A percentile compares a stretch with the other conserved stretches of the same genome.
Evolutionary conservation across 805 yeast species (phyloP).

Genomic region (Lipomyces lipofer): DNA sequence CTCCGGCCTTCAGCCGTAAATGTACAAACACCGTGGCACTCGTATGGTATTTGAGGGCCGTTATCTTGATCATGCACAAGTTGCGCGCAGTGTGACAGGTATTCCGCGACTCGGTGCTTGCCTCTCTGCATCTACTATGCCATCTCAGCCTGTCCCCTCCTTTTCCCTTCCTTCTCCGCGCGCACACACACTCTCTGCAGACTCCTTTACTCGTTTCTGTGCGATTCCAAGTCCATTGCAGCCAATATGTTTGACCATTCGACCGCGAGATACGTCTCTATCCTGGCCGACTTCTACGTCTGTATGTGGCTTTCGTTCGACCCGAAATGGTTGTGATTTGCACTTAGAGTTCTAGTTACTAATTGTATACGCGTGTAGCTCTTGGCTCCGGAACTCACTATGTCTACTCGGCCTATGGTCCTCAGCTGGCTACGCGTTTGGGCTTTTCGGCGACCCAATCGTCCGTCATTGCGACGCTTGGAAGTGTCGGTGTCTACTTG

Average conservation of each 20-base stretch:
- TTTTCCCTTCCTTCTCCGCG: too few relatives aligned
- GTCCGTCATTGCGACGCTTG: constrained; percentile 64
- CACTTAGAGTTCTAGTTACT: not conserved
- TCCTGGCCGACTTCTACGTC: constrained; percentile 28
- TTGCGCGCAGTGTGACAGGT: too few relatives aligned
- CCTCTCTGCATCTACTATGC: too few relatives aligned
- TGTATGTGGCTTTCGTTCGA: constrained; percentile 21
- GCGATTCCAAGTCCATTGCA: too few relatives aligned
- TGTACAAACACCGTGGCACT: too few relatives aligned
- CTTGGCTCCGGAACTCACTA: constrained; percentile 63
- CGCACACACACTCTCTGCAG: too few relatives aligned
- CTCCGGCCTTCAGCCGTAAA: too few relatives aligned
- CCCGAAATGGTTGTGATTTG: not conserved
- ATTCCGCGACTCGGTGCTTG: too few relatives aligned
- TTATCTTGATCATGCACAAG: too few relatives aligned
- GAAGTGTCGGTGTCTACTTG: constrained; percentile 64
- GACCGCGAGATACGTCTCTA: constrained; percentile 27
- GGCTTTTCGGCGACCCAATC: constrained; percentile 62
- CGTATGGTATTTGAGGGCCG: too few relatives aligned
- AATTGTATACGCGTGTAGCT: constrained; percentile 5
- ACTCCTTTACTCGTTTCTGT: too few relatives aligned
- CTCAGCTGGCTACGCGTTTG: constrained; percentile 65
- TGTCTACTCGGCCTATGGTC: constrained; percentile 73
- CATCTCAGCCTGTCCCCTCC: too few relatives aligned
- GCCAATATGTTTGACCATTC: constrained; percentile 25